phyloP scores from a whole-genome alignment of 208 protist species.

The Acanthamoeba triangularis region DNA sequence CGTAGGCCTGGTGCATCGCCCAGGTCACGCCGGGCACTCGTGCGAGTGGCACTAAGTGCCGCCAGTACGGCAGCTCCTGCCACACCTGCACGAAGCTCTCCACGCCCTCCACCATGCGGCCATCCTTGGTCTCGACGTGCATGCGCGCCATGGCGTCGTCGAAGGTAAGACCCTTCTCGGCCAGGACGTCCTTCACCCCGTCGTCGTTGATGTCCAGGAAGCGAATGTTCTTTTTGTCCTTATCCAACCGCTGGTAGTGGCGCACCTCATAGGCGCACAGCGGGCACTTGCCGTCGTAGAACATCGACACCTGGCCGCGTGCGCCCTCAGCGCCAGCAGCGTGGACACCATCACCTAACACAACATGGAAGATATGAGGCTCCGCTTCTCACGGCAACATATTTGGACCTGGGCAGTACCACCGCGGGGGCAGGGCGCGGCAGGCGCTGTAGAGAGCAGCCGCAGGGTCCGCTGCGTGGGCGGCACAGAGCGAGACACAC shows the following conservation, averaged over 20 bases:
- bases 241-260: neutral
- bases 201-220: constrained; percentile 16
- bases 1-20: neutral
- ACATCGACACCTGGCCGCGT: neutral
- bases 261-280: neutral
- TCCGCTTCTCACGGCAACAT: no score
- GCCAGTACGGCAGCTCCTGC: neutral
- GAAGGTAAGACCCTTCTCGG: neutral
- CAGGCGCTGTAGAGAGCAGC: no score
- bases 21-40: neutral
- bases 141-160: constrained; percentile 6
- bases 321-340: neutral
- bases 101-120: neutral
- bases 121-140: neutral
- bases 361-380: no score
- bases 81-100: constrained; percentile 26
- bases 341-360: no score
- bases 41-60: neutral
- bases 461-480: no score
- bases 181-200: neutral
- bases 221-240: neutral
- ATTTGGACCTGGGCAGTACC: no score
- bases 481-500: no score
- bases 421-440: no score
- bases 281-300: constrained; percentile 1